These are phyloP conservation scores for Sporothrix humicola DNA, from an alignment of 2,329 filamentous ascomycete species.

Conservation along the genomic window DNA sequence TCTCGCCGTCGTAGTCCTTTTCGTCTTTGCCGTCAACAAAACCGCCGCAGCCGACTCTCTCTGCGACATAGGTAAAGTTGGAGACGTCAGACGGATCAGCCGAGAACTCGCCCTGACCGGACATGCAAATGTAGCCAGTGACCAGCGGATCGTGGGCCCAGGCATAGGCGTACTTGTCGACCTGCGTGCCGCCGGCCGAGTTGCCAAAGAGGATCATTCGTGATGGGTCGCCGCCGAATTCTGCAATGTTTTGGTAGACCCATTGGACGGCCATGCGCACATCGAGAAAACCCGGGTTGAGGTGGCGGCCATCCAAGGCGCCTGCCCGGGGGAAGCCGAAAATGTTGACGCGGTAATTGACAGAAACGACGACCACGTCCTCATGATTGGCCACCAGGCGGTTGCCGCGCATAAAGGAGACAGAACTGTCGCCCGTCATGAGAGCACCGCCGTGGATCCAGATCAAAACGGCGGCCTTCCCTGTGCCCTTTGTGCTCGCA, in stretches of 20 bases:
- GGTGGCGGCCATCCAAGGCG: conserved; percentile 35
- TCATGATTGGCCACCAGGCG: conserved; percentile 49
- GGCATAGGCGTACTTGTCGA: conserved; percentile 19
- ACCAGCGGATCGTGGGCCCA: conserved; percentile 24
- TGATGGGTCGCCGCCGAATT: conserved; percentile 43
- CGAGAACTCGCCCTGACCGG: conserved; percentile 22
- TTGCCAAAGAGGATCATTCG: conserved; percentile 36
- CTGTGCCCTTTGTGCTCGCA: background rate
- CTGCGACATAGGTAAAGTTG: conserved; percentile 16
- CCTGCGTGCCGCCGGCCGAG: conserved; percentile 13
- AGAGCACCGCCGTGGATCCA: conserved; percentile 32
- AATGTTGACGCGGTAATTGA: conserved; percentile 54
- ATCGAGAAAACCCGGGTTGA: conserved; percentile 56
- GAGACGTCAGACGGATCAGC: conserved; percentile 16
- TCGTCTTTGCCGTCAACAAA: background rate
- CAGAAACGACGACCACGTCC: conserved; percentile 53
- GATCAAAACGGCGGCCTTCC: background rate
- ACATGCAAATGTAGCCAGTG: conserved; percentile 22
- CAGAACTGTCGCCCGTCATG: conserved; percentile 41
- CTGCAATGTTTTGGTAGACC: conserved; percentile 52
- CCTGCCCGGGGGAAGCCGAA: conserved; percentile 50
- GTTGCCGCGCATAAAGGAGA: conserved; percentile 49
- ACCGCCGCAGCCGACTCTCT: background rate
- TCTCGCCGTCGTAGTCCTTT: conserved; percentile 3
- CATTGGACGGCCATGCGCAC: conserved; percentile 57